phyloP scores from a whole-genome alignment of 2,329 filamentous ascomycete species.

The Tolypocladium endophyticum region DNA sequence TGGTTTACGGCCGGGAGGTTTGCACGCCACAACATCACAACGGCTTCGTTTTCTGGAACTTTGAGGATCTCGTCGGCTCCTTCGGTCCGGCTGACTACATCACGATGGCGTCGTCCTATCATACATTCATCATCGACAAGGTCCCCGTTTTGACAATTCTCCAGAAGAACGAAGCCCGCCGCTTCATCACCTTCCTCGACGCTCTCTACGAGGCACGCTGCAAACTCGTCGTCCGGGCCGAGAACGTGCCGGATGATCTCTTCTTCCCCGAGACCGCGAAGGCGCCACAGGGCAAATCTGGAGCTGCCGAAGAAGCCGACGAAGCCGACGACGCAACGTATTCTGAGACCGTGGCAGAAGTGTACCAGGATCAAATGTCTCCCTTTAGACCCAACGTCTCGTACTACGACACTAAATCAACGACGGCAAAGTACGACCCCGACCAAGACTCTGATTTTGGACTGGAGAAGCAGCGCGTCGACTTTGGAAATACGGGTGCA shows the following conservation, averaged over 20 bases:
- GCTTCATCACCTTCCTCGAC: constrained; percentile 72
- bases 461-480: constrained; percentile 27
- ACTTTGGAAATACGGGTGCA: constrained; percentile 57
- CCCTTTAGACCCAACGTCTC: constrained; percentile 74
- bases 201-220: constrained; percentile 75
- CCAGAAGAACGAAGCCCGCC: constrained; percentile 70
- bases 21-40: constrained; percentile 45
- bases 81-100: constrained; percentile 78
- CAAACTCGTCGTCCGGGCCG: constrained; percentile 60
- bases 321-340: constrained; percentile 27
- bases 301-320: constrained; percentile 9
- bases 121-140: constrained; percentile 64
- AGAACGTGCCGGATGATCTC: constrained; percentile 57
- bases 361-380: constrained; percentile 66
- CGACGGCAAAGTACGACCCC: constrained; percentile 38
- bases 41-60: constrained; percentile 55
- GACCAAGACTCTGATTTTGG: constrained; percentile 49
- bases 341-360: constrained; percentile 44
- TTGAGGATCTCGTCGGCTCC: constrained; percentile 53
- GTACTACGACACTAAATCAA: constrained; percentile 41
- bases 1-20: constrained; percentile 55
- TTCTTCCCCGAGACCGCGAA: constrained; percentile 59
- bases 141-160: constrained; percentile 56
- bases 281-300: background rate
- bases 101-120: constrained; percentile 67